Evolutionary conservation across 176 grass and related monocot genomes (phyloP).

Genomic region (Metroxylon sagu): DNA sequence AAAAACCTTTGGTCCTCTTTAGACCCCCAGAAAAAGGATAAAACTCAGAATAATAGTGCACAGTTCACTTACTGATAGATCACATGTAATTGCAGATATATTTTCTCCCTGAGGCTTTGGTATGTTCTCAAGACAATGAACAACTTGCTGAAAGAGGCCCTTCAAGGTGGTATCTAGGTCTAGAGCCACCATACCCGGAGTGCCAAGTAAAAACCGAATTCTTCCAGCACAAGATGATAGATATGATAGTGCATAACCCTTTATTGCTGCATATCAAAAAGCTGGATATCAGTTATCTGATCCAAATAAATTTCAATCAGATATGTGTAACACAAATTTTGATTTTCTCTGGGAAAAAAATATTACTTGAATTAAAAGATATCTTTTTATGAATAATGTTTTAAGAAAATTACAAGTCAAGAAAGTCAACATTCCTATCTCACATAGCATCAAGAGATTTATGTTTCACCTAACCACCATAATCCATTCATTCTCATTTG

Average conservation of each 20-base stretch:
- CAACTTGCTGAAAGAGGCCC: conserved; percentile 87
- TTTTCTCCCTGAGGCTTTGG: conserved; percentile 85
- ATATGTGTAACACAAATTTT: too few relatives aligned
- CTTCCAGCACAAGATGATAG: conserved; percentile 81
- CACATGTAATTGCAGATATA: conserved; percentile 56
- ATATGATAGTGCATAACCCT: conserved; percentile 90
- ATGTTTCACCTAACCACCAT: too few relatives aligned
- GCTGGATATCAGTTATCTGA: not conserved
- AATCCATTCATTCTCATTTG: too few relatives aligned
- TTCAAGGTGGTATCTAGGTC: conserved; percentile 85
- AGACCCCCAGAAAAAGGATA: too few relatives aligned
- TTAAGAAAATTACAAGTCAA: too few relatives aligned
- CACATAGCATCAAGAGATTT: too few relatives aligned
- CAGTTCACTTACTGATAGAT: conserved; percentile 48
- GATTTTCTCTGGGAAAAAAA: too few relatives aligned
- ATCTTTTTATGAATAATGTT: too few relatives aligned
- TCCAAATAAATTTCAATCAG: too few relatives aligned
- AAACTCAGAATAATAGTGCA: not conserved
- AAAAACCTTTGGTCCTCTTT: too few relatives aligned
- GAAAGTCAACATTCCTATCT: too few relatives aligned
- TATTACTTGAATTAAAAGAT: too few relatives aligned
- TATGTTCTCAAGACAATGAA: conserved; percentile 86
- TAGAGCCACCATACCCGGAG: conserved; percentile 98
- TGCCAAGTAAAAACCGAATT: conserved; percentile 94
- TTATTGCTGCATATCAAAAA: conserved; percentile 68